A percentile compares a stretch with the other conserved stretches of the same genome.
Conservation (phyloP, 1,284 basidiomycete genomes). For the Athelia sp. region DNA sequence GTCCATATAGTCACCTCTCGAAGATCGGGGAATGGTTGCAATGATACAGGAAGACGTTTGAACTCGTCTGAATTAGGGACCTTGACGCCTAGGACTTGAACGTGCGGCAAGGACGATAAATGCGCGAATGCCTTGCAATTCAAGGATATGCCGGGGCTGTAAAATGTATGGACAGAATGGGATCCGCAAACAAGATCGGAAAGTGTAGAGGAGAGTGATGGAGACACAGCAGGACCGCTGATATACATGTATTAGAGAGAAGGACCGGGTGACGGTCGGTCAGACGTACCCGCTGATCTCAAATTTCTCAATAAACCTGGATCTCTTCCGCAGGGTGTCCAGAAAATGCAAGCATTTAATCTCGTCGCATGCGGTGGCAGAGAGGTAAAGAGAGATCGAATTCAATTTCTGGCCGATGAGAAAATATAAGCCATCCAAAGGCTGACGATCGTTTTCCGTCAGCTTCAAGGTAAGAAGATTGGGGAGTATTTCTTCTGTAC, state of each 20-base stretch:
- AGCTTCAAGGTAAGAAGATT: background rate
- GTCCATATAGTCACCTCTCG: background rate
- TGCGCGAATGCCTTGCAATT: background rate
- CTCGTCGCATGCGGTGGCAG: background rate
- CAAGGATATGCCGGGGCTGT: background rate
- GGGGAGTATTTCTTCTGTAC: background rate
- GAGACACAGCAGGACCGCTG: background rate
- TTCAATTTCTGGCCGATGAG: background rate
- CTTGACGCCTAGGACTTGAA: background rate
- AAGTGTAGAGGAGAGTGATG: background rate
- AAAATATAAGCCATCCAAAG: background rate
- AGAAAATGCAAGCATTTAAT: background rate
- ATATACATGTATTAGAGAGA: no score
- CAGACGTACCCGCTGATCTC: background rate
- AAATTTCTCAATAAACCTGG: background rate
- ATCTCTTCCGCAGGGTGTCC: background rate
- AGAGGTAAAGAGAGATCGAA: background rate
- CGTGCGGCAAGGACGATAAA: background rate
- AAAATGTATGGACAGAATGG: background rate
- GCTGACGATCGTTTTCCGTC: background rate
- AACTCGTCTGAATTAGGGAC: background rate
- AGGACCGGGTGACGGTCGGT: no score
- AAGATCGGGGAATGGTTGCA: background rate
- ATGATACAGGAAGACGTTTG: no score
- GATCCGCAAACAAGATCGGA: background rate